Evolutionary conservation across 495 filamentous ascomycete species (phyloP).

Genomic region (Coniosporium apollinis): DNA sequence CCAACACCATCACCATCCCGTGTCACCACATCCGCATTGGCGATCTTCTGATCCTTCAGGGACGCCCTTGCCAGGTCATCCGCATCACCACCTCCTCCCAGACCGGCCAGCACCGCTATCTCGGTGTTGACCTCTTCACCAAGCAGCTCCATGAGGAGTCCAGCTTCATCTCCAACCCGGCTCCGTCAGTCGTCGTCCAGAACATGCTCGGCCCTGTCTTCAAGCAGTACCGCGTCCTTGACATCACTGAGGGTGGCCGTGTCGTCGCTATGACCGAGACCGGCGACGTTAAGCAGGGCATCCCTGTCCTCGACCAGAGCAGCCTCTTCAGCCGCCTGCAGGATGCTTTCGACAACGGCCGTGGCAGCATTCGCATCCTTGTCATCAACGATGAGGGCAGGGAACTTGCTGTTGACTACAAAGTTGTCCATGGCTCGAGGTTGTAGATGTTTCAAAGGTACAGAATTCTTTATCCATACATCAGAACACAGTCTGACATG

Average conservation of each 20-base stretch:
- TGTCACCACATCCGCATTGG: conserved; percentile 98
- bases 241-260: conserved; percentile 77
- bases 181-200: conserved; percentile 91
- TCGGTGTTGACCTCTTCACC: conserved; percentile 99
- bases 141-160: conserved; percentile 99
- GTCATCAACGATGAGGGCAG: conserved; percentile 89
- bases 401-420: conserved; percentile 97
- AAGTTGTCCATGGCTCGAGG: conserved; percentile 74
- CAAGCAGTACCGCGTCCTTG: conserved; percentile 99
- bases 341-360: conserved; percentile 77
- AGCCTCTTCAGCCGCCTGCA: conserved; percentile 65
- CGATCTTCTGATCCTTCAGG: conserved; percentile 96
- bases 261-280: conserved; percentile 71
- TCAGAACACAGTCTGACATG: too few species aligned
- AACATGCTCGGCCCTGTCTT: conserved; percentile 99
- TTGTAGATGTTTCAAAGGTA: too few species aligned
- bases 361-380: conserved; percentile 82
- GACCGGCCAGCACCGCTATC: conserved; percentile 98
- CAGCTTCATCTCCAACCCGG: conserved; percentile 90
- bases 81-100: conserved; percentile 95
- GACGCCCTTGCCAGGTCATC: conserved; percentile 99
- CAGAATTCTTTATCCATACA: too few species aligned
- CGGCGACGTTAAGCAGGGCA: conserved; percentile 93
- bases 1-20: conserved; percentile 92
- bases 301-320: conserved; percentile 87